Conservation (phyloP, 352 stramenopile species). For the Phytopythium helicoides region DNA sequence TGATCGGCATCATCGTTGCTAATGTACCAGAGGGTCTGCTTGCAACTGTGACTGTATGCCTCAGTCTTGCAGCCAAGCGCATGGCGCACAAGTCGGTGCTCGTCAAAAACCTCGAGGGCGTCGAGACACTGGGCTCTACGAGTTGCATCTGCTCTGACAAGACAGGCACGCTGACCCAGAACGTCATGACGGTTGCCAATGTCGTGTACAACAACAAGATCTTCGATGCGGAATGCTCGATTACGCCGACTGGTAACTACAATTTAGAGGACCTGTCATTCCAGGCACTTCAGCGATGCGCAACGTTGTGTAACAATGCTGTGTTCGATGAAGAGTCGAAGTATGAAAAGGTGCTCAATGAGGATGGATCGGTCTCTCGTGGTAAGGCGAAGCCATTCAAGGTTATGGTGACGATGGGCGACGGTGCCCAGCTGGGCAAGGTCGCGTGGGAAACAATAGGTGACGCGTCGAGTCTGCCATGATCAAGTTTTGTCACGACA, state of each 20-base stretch:
- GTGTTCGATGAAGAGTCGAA: conserved; percentile 68
- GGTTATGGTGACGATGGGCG: conserved; percentile 36
- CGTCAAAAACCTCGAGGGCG: conserved; percentile 93
- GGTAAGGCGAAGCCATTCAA: conserved; percentile 64
- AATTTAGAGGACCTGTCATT: conserved; percentile 43
- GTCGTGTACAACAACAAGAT: conserved; percentile 80
- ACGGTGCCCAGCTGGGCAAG: conserved; percentile 41
- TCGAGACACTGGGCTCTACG: conserved; percentile 92
- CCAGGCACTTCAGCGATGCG: conserved; percentile 72
- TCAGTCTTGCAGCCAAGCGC: conserved; percentile 87
- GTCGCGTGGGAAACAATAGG: conserved; percentile 70
- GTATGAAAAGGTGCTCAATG: conserved; percentile 49
- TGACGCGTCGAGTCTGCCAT: conserved; percentile 78
- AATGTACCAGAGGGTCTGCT: conserved; percentile 92
- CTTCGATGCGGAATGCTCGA: conserved; percentile 74
- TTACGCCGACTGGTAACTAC: conserved; percentile 64
- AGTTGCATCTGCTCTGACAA: conserved; percentile 86
- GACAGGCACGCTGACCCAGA: conserved; percentile 93
- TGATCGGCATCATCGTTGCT: conserved; percentile 96
- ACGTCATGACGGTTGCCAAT: conserved; percentile 52
- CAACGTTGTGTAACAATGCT: conserved; percentile 90
- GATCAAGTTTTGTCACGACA: conserved; percentile 84
- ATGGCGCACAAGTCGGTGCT: conserved; percentile 91
- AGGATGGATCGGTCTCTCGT: conserved; percentile 39
- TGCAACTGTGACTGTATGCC: conserved; percentile 89